Base-by-base conservation (phyloP, 345 rosid species). In the Firmiana major region DNA sequence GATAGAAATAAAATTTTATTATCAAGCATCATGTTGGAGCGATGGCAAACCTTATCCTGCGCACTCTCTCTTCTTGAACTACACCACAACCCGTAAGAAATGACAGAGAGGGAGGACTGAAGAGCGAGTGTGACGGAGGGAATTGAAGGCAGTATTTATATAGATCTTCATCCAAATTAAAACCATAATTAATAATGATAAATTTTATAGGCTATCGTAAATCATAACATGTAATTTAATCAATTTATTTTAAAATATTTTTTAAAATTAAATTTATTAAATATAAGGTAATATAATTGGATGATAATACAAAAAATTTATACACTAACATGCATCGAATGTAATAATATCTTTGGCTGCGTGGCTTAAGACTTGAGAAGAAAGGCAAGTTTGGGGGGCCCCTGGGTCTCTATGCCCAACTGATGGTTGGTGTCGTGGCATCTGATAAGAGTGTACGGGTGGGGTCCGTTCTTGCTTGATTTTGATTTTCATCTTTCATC, bases 41-140 rank as follows among this genome's bases (percentile, higher is more conserved):
- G 7, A 43, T 9, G 26, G 40, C 16, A 22, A 51, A 22, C 12
- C 6, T 65, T 40, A 57, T 7, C 64, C 42, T 63, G 49, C 71
- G 48, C 62, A 49, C 60, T 15, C 78, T 75, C 70, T 62, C 71
- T 49, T 62, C 49, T 75, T 75, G 46, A 63, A 40, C 62, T 51
- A 51, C 62, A 31, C 63, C 63, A 40, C 75, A 34, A 0, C 31
- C 43, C 45, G 9, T 11, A 36, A 34, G 63, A 53, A 71, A 31
- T 10, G 26, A 53, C 6, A 3, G 28, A 53, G 46, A 55, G 28
- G 17, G 22, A 49, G 4, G 75, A 19, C 6, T 8, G 43, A 51
- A 53, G 19, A 31, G 60, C 28, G 57, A 17, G 45, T 71, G 15
- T 31, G 17, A 51, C 1, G 5, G 9, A 71, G 42, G 8, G 46